Conservation (phyloP, 148 eudicot genomes). For the Dianthus caryophyllus region DNA sequence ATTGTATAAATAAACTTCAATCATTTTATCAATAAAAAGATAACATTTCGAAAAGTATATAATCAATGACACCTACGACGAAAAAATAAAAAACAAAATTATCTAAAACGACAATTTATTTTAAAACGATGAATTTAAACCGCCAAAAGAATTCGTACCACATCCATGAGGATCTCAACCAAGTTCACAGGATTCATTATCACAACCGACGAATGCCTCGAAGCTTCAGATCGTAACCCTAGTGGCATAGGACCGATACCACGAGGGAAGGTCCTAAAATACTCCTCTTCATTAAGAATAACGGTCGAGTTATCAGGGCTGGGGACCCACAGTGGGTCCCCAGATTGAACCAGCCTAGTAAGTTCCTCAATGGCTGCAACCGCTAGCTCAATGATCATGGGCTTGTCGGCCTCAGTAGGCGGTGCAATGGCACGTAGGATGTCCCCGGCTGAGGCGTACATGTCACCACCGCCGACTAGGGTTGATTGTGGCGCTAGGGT, state of each 20-base stretch:
- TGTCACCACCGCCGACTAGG: slow-evolving; percentile 44
- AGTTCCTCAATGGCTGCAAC: slow-evolving; percentile 96
- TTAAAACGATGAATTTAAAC: no score
- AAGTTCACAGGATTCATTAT: slow-evolving; percentile 78
- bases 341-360: slow-evolving; percentile 63
- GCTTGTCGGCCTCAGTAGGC: slow-evolving; percentile 74
- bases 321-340: slow-evolving; percentile 67
- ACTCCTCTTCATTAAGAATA: slow-evolving; percentile 69
- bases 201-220: slow-evolving; percentile 74
- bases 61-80: background rate
- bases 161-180: slow-evolving; percentile 84
- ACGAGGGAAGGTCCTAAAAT: slow-evolving; percentile 58
- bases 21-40: background rate
- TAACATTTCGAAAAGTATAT: background rate
- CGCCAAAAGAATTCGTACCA: slow-evolving; percentile 32
- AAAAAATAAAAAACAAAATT: background rate
- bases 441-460: slow-evolving; percentile 68
- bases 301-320: slow-evolving; percentile 40
- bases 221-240: slow-evolving; percentile 76
- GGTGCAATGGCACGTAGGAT: slow-evolving; percentile 60
- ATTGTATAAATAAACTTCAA: background rate
- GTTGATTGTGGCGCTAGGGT: slow-evolving; percentile 44
- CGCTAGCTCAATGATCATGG: slow-evolving; percentile 76
- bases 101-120: no score
- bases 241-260: slow-evolving; percentile 74